phyloP scores from a whole-genome alignment of 2,329 filamentous ascomycete genomes.

The Zasmidium angulare region DNA sequence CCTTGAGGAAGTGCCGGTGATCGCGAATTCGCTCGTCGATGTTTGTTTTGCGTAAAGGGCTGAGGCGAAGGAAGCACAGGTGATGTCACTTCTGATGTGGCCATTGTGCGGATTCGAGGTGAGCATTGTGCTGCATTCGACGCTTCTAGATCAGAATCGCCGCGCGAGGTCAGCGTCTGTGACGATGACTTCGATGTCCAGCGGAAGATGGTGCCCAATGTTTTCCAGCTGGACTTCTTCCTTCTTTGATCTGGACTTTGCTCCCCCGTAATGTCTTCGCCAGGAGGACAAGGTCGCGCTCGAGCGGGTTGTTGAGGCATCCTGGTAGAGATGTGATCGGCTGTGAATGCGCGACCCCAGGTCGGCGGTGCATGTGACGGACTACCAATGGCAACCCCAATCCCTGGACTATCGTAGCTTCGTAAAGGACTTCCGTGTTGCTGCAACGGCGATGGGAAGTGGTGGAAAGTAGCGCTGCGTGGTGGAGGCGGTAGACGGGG shows the following conservation, averaged over 20 bases:
- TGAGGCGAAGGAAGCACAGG: constrained; percentile 5
- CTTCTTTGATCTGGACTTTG: constrained; percentile 14
- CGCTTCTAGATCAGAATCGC: constrained; percentile 16
- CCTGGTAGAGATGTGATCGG: constrained; percentile 17
- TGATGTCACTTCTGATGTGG: constrained; percentile 5
- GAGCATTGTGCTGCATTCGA: constrained; percentile 7
- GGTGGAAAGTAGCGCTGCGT: constrained; percentile 21
- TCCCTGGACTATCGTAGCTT: constrained; percentile 13
- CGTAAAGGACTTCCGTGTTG: background rate
- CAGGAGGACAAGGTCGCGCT: constrained; percentile 5
- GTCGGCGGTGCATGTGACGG: constrained; percentile 20
- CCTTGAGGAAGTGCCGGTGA: background rate
- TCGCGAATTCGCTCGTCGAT: constrained; percentile 1
- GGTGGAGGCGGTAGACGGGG: constrained; percentile 21
- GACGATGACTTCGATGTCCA: constrained; percentile 15
- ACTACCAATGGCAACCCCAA: constrained; percentile 25
- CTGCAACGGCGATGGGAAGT: constrained; percentile 13
- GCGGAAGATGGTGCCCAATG: constrained; percentile 28
- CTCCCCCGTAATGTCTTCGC: background rate
- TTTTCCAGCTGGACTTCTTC: constrained; percentile 33
- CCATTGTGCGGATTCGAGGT: background rate
- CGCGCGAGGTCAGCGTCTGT: constrained; percentile 5
- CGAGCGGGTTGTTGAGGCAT: constrained; percentile 10
- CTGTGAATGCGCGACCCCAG: constrained; percentile 26
- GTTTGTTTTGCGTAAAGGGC: background rate